A percentile compares a stretch with the other conserved stretches of the same genome.
Evolutionary conservation across 148 eudicot species (phyloP).

Genomic region (Fallopia convolvulus): DNA sequence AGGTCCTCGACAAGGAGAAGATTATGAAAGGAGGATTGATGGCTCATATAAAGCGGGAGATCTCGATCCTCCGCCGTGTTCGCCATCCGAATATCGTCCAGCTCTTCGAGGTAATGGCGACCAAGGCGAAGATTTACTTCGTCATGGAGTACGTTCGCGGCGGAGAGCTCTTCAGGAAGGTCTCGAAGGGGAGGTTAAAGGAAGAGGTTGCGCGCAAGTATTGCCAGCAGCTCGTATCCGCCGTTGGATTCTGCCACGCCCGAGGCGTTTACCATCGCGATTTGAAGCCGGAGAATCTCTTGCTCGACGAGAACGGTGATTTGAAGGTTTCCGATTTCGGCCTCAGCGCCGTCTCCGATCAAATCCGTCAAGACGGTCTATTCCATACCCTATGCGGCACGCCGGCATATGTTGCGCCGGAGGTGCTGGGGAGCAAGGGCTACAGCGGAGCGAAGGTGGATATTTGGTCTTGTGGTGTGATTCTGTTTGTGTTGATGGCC

Average conservation of each 20-base stretch:
- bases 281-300: constrained; percentile 51
- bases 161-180: constrained; percentile 56
- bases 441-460: constrained; percentile 62
- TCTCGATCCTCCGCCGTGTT: constrained; percentile 43
- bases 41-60: constrained; percentile 53
- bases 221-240: constrained; percentile 49
- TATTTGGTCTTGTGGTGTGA: constrained; percentile 82
- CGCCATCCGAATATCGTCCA: constrained; percentile 61
- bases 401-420: constrained; percentile 77
- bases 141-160: constrained; percentile 61
- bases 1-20: constrained; percentile 53
- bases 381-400: constrained; percentile 73
- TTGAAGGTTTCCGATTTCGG: constrained; percentile 63
- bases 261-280: constrained; percentile 57
- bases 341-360: constrained; percentile 45
- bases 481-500: constrained; percentile 48
- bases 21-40: constrained; percentile 51
- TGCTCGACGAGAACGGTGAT: constrained; percentile 49
- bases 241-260: constrained; percentile 54
- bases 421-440: constrained; percentile 56
- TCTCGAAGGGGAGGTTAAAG: constrained; percentile 42
- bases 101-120: constrained; percentile 58
- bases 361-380: constrained; percentile 46
- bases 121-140: constrained; percentile 49
- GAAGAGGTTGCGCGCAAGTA: constrained; percentile 53